Evolutionary conservation across 2,329 filamentous ascomycete species (phyloP), one percentile per base, ranked within the genome.

Genomic region (Xylariales sp.): DNA sequence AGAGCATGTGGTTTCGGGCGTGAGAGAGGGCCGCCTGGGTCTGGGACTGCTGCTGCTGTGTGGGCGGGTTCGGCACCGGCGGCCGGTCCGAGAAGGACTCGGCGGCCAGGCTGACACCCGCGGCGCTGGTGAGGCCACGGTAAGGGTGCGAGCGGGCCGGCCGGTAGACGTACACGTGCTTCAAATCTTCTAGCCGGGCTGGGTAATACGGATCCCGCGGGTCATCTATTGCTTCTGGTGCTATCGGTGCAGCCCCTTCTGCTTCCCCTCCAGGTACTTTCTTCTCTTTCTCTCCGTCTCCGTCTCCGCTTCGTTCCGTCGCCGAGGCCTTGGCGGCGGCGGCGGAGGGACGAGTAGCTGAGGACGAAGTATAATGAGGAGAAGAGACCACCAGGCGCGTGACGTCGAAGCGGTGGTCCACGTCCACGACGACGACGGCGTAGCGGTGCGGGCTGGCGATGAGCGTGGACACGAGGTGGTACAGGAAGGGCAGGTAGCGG

Each of bases 341-440:
- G n/a, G n/a, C n/a, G n/a, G n/a, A n/a, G n/a, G n/a, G n/a, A n/a
- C 54, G 44, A 45, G 55, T 47, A 5, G 47, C 14, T 7, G 41
- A 37, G 4, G 57, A 40, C 7, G 54, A 35, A 6, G 29, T 16
- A 25, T 18, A 2, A 17, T 18, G 7, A 25, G n/a, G 7, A 12
- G 27, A 17, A 10, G 43, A 12, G 32, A 16, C 15, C 11, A 55
- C 15, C 8, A 79, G 59, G 3, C 68, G 62, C 6, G 67, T 69
- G 3, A 68, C 57, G 41, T 81, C 75, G 44, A 83, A 83, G 7
- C 67, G 65, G 7, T 62, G 61, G 31, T 78, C 74, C 2, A 71
- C 53, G 47, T 83, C 79, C 33, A 83, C 50, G 6, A 83, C 47
- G 1, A 74, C 60, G 6, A 83, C 52, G 6, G 73, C 60, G 49